A percentile compares a stretch with the other conserved stretches of the same genome.
Conservation (phyloP, 2,329 filamentous ascomycete species). For the Fusarium piperis region DNA sequence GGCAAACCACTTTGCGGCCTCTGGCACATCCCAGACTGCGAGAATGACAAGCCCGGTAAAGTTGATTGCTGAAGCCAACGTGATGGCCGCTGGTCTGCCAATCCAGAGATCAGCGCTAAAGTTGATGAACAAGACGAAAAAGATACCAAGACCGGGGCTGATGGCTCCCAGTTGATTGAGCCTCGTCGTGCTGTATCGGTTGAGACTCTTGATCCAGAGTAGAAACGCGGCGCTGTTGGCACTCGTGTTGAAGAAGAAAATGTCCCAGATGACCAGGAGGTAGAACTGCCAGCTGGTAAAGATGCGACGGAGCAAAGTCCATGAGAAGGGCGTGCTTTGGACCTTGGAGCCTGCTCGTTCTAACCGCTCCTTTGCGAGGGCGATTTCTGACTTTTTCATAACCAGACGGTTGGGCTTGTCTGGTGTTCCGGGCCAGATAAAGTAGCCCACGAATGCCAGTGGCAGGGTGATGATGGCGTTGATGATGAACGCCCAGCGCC, state of each 20-base stretch:
- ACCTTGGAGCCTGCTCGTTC: conserved; percentile 11
- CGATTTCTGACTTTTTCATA: conserved; percentile 9
- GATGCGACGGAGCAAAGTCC: conserved; percentile 6
- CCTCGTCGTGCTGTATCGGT: conserved; percentile 15
- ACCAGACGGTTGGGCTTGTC: conserved; percentile 21
- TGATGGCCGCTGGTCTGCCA: conserved; percentile 25
- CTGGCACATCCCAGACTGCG: conserved; percentile 24
- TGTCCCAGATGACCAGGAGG: conserved; percentile 23
- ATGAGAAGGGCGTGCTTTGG: conserved; percentile 21
- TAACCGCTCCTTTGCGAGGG: conserved; percentile 9
- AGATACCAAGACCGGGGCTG: conserved; percentile 29
- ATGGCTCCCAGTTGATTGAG: conserved; percentile 30
- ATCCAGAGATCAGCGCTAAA: conserved; percentile 38
- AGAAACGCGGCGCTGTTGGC: conserved; percentile 27
- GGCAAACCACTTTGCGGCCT: conserved; percentile 31
- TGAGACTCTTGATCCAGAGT: conserved; percentile 32
- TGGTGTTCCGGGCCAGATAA: conserved; percentile 31
- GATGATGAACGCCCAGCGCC: conserved; percentile 34
- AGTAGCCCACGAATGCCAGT: conserved; percentile 25
- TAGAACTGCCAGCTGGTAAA: conserved; percentile 28
- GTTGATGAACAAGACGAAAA: conserved; percentile 32
- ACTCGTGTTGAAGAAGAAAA: conserved; percentile 31
- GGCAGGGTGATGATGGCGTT: conserved; percentile 31
- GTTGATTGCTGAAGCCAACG: conserved; percentile 25
- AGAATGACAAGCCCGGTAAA: conserved; percentile 28